Percentiles rank a stretch among this genome's conserved stretches.
These are phyloP conservation scores for Ormosia semicastrata DNA, from an alignment of 306 rosid genomes.

Conservation along the genomic window DNA sequence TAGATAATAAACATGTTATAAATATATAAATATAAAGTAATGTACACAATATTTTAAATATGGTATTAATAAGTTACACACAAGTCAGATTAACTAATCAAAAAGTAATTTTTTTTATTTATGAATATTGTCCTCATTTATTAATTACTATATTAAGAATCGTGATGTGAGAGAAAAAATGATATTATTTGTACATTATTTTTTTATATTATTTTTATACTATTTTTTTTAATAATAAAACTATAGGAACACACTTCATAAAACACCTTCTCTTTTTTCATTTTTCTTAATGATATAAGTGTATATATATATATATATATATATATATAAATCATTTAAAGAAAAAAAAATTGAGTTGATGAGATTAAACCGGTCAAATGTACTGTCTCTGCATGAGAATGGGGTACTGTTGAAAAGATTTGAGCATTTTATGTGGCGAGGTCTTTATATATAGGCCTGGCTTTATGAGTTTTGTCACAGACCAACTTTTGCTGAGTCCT, in stretches of 20 bases:
- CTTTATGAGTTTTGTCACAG: slow-evolving; percentile 42
- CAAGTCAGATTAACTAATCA: background rate
- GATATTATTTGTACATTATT: too few relatives aligned
- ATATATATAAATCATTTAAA: too few relatives aligned
- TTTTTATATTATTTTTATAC: too few relatives aligned
- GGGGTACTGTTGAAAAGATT: slow-evolving; percentile 14
- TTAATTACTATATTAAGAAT: background rate
- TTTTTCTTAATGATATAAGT: too few relatives aligned
- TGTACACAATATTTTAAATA: too few relatives aligned
- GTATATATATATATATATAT: too few relatives aligned
- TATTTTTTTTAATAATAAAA: too few relatives aligned
- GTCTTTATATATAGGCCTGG: slow-evolving; percentile 50
- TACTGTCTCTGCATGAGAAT: slow-evolving; percentile 28
- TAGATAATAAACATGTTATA: too few relatives aligned
- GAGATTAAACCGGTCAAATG: slow-evolving; percentile 47
- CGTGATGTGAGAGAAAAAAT: too few relatives aligned
- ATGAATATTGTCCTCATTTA: background rate
- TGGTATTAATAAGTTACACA: background rate
- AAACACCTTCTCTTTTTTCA: too few relatives aligned
- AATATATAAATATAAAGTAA: too few relatives aligned
- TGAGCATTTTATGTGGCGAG: slow-evolving; percentile 5
- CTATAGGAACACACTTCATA: too few relatives aligned
- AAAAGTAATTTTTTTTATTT: background rate
- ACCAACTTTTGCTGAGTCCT: slow-evolving; percentile 41
- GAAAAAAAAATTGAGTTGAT: background rate